phyloP scores from a whole-genome alignment of 2,329 filamentous ascomycete species.

The Verticillium klebahnii region DNA sequence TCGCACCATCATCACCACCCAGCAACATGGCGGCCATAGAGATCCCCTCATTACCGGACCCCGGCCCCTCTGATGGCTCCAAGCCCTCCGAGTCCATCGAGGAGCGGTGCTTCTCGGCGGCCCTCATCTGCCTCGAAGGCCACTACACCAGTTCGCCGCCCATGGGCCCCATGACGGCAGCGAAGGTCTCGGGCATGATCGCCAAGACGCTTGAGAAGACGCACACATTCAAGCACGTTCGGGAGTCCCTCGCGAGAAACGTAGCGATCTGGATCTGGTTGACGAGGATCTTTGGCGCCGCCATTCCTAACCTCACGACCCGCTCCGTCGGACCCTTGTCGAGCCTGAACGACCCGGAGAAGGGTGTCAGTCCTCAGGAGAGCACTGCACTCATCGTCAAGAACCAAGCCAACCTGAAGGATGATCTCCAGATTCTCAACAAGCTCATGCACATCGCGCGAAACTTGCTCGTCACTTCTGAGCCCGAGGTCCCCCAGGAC shows the following conservation, averaged over 20 bases:
- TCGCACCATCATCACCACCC: neutral
- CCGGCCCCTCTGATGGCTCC: slow-evolving; percentile 18
- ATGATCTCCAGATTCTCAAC: slow-evolving; percentile 59
- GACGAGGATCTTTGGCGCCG: slow-evolving; percentile 55
- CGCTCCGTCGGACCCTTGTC: slow-evolving; percentile 54
- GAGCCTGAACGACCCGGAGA: slow-evolving; percentile 48
- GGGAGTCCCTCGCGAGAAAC: slow-evolving; percentile 57
- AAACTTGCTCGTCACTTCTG: slow-evolving; percentile 59
- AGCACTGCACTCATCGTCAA: slow-evolving; percentile 59
- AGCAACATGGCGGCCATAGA: slow-evolving; percentile 11
- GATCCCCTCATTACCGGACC: slow-evolving; percentile 8
- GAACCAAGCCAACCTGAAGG: slow-evolving; percentile 56
- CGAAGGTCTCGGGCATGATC: slow-evolving; percentile 52
- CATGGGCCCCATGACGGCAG: slow-evolving; percentile 52
- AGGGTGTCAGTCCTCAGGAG: slow-evolving; percentile 55
- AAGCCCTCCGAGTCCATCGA: slow-evolving; percentile 49
- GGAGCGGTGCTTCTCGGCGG: slow-evolving; percentile 57
- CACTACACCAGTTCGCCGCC: slow-evolving; percentile 53
- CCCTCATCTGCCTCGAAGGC: slow-evolving; percentile 57
- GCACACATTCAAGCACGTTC: slow-evolving; percentile 55
- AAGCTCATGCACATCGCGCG: slow-evolving; percentile 64
- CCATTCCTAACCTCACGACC: slow-evolving; percentile 55
- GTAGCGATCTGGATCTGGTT: slow-evolving; percentile 64
- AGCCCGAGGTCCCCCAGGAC: slow-evolving; percentile 62
- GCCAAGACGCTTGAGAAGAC: slow-evolving; percentile 60